Base-by-base conservation (phyloP, 78 protist species). In the Dictyostelium purpureum region DNA sequence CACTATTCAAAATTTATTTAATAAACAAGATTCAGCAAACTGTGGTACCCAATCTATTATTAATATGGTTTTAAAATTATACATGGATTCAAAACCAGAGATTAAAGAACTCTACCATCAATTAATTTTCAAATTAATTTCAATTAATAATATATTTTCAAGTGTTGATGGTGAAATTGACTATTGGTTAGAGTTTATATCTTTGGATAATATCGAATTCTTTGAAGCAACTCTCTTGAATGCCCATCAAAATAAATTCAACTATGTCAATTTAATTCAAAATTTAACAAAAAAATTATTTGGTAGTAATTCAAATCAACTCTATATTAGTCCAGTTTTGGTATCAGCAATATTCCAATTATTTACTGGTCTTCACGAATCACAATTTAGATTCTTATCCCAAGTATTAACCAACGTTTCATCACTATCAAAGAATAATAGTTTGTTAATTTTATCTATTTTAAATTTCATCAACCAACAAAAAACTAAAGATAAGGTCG, bases 161-260 rank as follows among this genome's bases (percentile, higher is more conserved):
- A 63, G 82, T n/a, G 18, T 73, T 47, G 92, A 85, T 21, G 51
- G 24, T 31, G 92, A 85, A 38, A 73, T 85, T 28, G 92, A 85
- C 56, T 42, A 9, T 21, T 85, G 92, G 92, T 54, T 83, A 35
- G 89, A 81, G 31, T 45, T 67, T 4, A 26, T 16, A 16, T 4
- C 28, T 26, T 26, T 9, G 16, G 54, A 40, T 11, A 37, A 38
- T 7, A n/a, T 70, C 21, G 42, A 49, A 70, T 82, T 82, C 35
- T 57, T 85, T 31, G 92, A 51, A 26, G 31, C 26, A 21, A 28
- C 77, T 0, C 33, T 70, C 5, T 10, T n/a, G 0, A 66, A 73
- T 12, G 6, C 76, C 21, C 24, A 59, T 16, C 28, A n/a, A 31
- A 31, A 56, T 40, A 85, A 85, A 45, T 85, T 85, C 51, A 61